phyloP scores from a whole-genome alignment of 129 eudicot genomes.

The Calendula officinalis region DNA sequence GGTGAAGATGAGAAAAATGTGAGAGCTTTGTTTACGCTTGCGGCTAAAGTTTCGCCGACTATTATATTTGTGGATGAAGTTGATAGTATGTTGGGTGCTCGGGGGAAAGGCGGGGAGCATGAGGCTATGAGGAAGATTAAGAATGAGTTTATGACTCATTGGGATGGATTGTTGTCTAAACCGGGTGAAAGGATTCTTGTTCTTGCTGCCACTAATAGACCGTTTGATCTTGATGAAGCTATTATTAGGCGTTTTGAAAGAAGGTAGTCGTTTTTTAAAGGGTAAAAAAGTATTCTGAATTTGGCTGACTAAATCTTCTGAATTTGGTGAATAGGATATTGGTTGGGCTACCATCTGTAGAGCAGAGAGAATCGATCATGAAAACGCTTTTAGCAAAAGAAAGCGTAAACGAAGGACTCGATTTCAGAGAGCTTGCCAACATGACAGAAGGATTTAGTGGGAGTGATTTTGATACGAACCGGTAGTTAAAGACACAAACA shows the following conservation, averaged over 20 bases:
- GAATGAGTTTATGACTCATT: slow-evolving; percentile 86
- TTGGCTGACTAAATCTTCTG: not conserved
- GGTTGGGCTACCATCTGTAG: slow-evolving; percentile 86
- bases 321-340: slow-evolving; percentile 57
- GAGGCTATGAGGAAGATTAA: slow-evolving; percentile 97
- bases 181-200: slow-evolving; percentile 79
- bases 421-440: slow-evolving; percentile 71
- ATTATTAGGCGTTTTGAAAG: slow-evolving; percentile 94
- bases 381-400: slow-evolving; percentile 78
- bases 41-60: slow-evolving; percentile 92
- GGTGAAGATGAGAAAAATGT: slow-evolving; percentile 98
- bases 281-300: not conserved
- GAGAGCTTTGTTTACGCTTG: slow-evolving; percentile 80
- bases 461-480: too few species aligned
- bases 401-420: slow-evolving; percentile 49
- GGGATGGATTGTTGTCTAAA: slow-evolving; percentile 79
- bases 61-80: slow-evolving; percentile 97
- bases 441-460: slow-evolving; percentile 94
- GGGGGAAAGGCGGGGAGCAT: slow-evolving; percentile 88
- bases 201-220: slow-evolving; percentile 97
- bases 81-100: slow-evolving; percentile 93
- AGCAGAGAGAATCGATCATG: slow-evolving; percentile 78
- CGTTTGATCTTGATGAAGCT: slow-evolving; percentile 98
- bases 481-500: too few species aligned
- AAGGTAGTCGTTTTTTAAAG: slow-evolving; percentile 43